Evolutionary conservation across 257 asterid genomes (phyloP).

Genomic region (Solanum chilense): DNA sequence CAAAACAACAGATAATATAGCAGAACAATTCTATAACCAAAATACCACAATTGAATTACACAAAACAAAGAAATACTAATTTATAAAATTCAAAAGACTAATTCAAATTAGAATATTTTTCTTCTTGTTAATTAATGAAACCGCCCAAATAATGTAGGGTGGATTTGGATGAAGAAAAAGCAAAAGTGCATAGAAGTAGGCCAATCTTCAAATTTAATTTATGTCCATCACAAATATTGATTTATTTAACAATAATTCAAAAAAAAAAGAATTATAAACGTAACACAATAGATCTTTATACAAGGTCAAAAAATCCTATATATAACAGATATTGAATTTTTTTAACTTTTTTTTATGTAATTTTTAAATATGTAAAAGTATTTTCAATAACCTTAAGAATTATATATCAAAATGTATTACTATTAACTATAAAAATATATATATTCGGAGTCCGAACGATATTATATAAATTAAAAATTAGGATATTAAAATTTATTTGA

Average conservation of each 20-base stretch:
- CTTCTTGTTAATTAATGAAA: not conserved
- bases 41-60: not conserved
- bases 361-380: no score
- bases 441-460: fast-evolving
- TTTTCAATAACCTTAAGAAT: not conserved
- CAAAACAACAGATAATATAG: fast-evolving
- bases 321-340: no score
- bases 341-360: no score
- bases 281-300: not conserved
- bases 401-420: no score
- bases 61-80: not conserved
- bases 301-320: not conserved
- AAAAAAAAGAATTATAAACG: not conserved
- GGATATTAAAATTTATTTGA: not conserved
- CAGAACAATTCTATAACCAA: not conserved
- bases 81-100: not conserved
- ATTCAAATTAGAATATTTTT: not conserved
- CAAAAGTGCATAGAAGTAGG: not conserved
- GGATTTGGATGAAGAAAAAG: not conserved
- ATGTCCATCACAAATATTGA: not conserved
- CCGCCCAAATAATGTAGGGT: not conserved
- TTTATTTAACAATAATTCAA: not conserved
- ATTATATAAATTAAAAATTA: no score
- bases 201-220: not conserved
- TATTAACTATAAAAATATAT: no score